Evolutionary conservation across 257 asterid species (phyloP).

Genomic region (Fraxinus excelsior): DNA sequence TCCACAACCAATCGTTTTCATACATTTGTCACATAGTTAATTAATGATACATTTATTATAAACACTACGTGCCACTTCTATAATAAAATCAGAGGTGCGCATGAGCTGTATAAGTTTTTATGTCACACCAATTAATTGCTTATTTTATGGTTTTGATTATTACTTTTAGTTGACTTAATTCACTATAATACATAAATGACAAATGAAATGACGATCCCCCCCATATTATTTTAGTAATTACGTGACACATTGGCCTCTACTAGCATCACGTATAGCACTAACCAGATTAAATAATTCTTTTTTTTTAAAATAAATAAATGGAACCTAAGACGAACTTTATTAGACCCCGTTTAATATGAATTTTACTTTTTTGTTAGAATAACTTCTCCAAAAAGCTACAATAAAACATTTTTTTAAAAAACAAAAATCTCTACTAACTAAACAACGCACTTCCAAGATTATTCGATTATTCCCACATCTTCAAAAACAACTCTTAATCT

Average conservation of each 20-base stretch:
- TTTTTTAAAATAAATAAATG: too few relatives aligned
- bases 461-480: too few relatives aligned
- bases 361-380: too few relatives aligned
- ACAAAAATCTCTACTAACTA: too few relatives aligned
- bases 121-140: not conserved
- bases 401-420: too few relatives aligned
- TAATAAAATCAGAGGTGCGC: not conserved
- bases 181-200: slow-evolving; percentile 19
- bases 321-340: too few relatives aligned
- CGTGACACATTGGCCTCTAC: not conserved
- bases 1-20: not conserved
- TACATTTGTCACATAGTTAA: not conserved
- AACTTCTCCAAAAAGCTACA: too few relatives aligned
- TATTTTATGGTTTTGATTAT: not conserved
- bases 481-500: too few relatives aligned
- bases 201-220: not conserved
- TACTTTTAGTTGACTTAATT: slow-evolving; percentile 4
- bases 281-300: not conserved
- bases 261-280: not conserved
- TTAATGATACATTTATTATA: too few relatives aligned
- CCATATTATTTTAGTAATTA: not conserved
- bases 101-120: slow-evolving; percentile 22
- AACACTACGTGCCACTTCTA: not conserved
- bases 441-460: too few relatives aligned
- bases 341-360: too few relatives aligned